Conservation (phyloP, 768 basidiomycete genomes). For the Mycena rebaudengoi region DNA sequence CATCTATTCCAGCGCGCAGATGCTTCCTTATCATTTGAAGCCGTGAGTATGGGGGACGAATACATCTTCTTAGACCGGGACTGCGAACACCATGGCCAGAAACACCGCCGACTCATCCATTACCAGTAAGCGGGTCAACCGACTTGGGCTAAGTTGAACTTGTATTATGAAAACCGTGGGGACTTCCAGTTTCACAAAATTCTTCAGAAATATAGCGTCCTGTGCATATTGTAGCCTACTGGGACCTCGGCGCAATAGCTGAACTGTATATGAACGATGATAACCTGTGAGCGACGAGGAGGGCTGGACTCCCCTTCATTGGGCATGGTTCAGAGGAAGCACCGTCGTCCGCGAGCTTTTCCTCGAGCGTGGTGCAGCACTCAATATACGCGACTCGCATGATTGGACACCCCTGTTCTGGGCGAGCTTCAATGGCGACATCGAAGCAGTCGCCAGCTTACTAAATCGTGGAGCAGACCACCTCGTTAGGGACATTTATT, state of each 20-base stretch:
- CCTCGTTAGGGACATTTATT: slow-evolving; percentile 13
- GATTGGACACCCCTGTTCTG: slow-evolving; percentile 23
- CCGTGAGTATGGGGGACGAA: background rate
- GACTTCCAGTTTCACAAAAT: too few relatives aligned
- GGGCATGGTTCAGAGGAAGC: slow-evolving; percentile 20
- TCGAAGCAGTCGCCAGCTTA: slow-evolving; percentile 3
- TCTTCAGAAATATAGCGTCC: too few relatives aligned
- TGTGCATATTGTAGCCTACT: slow-evolving; percentile 17
- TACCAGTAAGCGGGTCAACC: too few relatives aligned
- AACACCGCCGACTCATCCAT: too few relatives aligned
- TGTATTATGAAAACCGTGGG: too few relatives aligned
- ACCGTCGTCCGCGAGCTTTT: slow-evolving; percentile 13
- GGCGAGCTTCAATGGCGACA: slow-evolving; percentile 19
- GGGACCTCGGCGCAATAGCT: slow-evolving; percentile 16
- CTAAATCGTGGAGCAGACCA: slow-evolving; percentile 14
- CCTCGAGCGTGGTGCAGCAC: slow-evolving; percentile 1
- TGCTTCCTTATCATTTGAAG: slow-evolving; percentile 4
- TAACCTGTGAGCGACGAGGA: background rate
- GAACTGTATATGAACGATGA: slow-evolving; percentile 5
- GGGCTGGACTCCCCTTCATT: slow-evolving; percentile 24
- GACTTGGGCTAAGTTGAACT: too few relatives aligned
- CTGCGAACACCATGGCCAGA: too few relatives aligned
- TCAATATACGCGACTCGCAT: slow-evolving; percentile 13
- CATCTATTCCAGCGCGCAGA: slow-evolving; percentile 1
- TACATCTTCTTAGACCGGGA: too few relatives aligned